Conservation (phyloP, 495 filamentous ascomycete species). For the Penicillium lagena region DNA sequence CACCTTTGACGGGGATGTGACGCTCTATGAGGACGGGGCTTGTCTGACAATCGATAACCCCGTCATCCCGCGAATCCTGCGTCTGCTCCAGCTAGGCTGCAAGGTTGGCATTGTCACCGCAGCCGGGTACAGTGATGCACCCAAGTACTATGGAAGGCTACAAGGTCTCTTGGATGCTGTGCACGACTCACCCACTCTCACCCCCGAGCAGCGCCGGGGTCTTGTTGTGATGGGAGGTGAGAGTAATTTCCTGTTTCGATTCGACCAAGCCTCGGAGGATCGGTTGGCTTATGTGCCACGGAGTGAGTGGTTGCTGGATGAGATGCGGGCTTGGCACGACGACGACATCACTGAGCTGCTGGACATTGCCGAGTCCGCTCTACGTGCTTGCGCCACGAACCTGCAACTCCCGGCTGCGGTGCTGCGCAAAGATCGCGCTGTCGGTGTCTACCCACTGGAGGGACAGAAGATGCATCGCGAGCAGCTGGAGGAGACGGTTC, state of each 20-base stretch:
- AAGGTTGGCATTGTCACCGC: conserved; percentile 94
- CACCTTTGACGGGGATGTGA: conserved; percentile 97
- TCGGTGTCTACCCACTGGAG: conserved; percentile 69
- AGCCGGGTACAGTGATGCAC: conserved; percentile 85
- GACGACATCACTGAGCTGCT: conserved; percentile 70
- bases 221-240: conserved; percentile 89
- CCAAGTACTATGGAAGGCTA: conserved; percentile 76
- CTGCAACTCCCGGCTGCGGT: conserved; percentile 71
- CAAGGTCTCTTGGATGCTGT: conserved; percentile 80
- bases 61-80: conserved; percentile 71
- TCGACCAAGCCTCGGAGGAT: conserved; percentile 32
- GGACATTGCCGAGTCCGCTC: conserved; percentile 76
- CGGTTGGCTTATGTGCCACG: conserved; percentile 56
- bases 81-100: conserved; percentile 52
- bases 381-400: conserved; percentile 70
- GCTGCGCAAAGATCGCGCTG: conserved; percentile 86
- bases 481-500: conserved; percentile 89
- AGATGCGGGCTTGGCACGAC: conserved; percentile 83
- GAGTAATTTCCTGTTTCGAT: conserved; percentile 83
- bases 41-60: conserved; percentile 66
- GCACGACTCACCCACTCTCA: conserved; percentile 52
- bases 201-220: conserved; percentile 58
- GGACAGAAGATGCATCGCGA: conserved; percentile 70
- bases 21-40: conserved; percentile 89
- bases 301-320: conserved; percentile 71